These are phyloP conservation scores for Rhynchospora pubera DNA, from an alignment of 176 grass and related monocot genomes.

Conservation along the genomic window DNA sequence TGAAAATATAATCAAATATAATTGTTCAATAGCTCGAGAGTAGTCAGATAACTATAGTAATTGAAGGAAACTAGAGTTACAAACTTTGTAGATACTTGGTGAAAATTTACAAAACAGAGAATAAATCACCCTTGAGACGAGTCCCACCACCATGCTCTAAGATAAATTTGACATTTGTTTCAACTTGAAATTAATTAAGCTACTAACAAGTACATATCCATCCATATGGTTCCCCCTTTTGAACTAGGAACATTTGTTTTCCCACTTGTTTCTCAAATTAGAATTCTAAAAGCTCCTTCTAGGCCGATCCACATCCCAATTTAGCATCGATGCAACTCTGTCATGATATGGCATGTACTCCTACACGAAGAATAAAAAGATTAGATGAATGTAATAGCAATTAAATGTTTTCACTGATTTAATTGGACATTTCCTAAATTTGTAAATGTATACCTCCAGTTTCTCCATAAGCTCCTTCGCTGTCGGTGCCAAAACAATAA, in stretches of 20 bases:
- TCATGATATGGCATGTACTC: constrained; percentile 88
- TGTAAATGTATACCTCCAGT: constrained; percentile 50
- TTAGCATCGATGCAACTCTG: constrained; percentile 73
- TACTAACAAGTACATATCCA: constrained; percentile 12
- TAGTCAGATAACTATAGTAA: constrained; percentile 16
- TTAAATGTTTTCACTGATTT: background rate
- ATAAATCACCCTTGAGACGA: background rate
- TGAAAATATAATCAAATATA: background rate
- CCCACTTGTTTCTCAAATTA: background rate
- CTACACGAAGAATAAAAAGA: constrained; percentile 18
- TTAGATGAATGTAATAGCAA: background rate
- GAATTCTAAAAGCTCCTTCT: constrained; percentile 29
- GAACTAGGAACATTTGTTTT: background rate
- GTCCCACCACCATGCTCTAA: constrained; percentile 6
- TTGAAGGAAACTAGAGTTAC: constrained; percentile 19
- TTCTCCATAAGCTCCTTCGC: constrained; percentile 90
- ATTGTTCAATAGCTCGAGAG: background rate
- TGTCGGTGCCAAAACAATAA: constrained; percentile 82
- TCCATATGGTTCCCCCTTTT: background rate
- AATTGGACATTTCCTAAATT: background rate
- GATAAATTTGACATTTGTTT: constrained; percentile 5
- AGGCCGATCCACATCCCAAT: constrained; percentile 65
- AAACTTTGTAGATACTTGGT: constrained; percentile 19
- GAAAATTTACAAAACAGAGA: constrained; percentile 27
- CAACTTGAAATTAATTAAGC: constrained; percentile 13